These are phyloP conservation scores for Middelhovenomyces tepae DNA, from an alignment of 805 yeast species.

Conservation along the genomic window DNA sequence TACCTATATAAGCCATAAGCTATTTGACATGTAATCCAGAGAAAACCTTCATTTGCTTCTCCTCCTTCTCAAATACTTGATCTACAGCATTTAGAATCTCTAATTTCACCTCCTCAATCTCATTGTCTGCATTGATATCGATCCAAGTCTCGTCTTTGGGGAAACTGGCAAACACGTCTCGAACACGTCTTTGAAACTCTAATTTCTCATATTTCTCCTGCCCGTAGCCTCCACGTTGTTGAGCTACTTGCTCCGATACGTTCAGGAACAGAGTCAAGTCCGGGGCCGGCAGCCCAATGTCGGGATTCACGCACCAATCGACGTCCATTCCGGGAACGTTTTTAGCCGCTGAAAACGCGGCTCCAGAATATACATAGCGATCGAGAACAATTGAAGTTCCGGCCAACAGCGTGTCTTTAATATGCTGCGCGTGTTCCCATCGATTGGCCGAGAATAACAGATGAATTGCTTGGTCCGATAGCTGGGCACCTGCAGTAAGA, in stretches of 20 bases:
- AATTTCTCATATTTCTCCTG: conserved; percentile 81
- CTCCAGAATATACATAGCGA: conserved; percentile 86
- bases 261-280: conserved; percentile 75
- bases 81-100: neutral
- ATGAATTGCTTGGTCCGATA: conserved; percentile 78
- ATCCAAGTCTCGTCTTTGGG: conserved; percentile 11
- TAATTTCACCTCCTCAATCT: neutral
- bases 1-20: no score
- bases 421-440: conserved; percentile 65
- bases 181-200: conserved; percentile 69
- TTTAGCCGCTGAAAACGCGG: conserved; percentile 87
- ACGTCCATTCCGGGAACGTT: conserved; percentile 38
- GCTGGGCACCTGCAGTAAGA: conserved; percentile 38
- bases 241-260: conserved; percentile 38
- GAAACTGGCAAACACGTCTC: conserved; percentile 41
- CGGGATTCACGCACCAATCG: conserved; percentile 78
- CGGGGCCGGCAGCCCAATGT: conserved; percentile 76
- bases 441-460: conserved; percentile 85
- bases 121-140: neutral
- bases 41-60: no score
- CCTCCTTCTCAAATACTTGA: neutral
- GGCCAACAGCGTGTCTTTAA: conserved; percentile 35
- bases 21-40: no score
- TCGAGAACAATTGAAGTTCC: conserved; percentile 68
- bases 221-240: conserved; percentile 73